These are phyloP conservation scores for Atractiella rhizophila DNA, from an alignment of 768 basidiomycete species.

Conservation along the genomic window DNA sequence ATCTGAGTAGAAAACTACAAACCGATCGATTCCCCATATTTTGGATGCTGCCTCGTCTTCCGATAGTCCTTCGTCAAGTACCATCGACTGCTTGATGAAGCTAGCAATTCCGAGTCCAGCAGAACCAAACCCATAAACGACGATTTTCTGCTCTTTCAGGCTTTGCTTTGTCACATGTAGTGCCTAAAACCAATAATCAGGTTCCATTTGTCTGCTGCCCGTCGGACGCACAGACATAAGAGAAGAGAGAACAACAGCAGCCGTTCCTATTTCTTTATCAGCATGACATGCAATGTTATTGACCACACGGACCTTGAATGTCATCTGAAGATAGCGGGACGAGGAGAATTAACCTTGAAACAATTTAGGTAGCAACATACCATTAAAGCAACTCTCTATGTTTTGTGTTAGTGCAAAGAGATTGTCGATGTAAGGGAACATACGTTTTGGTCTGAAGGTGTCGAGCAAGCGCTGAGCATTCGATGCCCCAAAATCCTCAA, in stretches of 20 bases:
- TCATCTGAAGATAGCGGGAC: neutral
- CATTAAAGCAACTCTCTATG: neutral
- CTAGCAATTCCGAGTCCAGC: neutral
- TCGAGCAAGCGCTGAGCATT: slow-evolving; percentile 18
- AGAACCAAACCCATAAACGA: neutral
- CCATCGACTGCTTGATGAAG: neutral
- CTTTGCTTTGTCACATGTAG: neutral
- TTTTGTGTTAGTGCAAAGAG: slow-evolving; percentile 19
- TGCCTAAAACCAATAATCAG: no score
- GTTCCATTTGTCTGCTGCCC: no score
- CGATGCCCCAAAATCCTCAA: slow-evolving; percentile 27
- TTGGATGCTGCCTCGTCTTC: slow-evolving; percentile 36
- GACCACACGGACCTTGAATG: neutral
- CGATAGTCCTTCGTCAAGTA: slow-evolving; percentile 22
- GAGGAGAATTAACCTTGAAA: neutral
- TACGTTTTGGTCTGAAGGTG: slow-evolving; percentile 36
- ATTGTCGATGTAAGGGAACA: neutral
- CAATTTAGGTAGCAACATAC: neutral
- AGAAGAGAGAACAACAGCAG: slow-evolving; percentile 45
- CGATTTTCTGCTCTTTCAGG: neutral
- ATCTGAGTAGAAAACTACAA: neutral
- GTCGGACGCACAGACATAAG: slow-evolving; percentile 44
- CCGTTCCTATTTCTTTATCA: slow-evolving; percentile 40
- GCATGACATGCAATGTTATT: slow-evolving; percentile 24
- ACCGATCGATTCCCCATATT: no score